phyloP scores from a whole-genome alignment of 75 land plant genomes.

The Sequoiadendron giganteum region DNA sequence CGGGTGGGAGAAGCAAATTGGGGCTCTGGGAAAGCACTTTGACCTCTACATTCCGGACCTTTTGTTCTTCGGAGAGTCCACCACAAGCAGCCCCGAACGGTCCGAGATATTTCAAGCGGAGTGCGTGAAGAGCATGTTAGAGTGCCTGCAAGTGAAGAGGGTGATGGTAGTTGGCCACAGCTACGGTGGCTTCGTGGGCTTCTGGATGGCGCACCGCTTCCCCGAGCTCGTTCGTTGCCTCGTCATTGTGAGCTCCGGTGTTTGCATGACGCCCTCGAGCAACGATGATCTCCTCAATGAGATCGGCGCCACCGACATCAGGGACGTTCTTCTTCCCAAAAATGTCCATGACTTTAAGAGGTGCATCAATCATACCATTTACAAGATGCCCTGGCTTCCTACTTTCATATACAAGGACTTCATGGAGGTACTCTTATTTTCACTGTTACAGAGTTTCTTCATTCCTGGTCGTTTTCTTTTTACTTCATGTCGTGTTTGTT shows the following conservation, averaged over 20 bases:
- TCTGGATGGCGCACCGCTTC: conserved; percentile 53
- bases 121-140: conserved; percentile 24
- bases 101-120: conserved; percentile 37
- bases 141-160: conserved; percentile 13
- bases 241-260: conserved; percentile 75
- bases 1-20: conserved; percentile 29
- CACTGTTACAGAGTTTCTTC: background rate
- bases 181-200: conserved; percentile 92
- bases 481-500: background rate
- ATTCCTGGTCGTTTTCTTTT: background rate
- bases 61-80: conserved; percentile 30
- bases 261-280: conserved; percentile 37
- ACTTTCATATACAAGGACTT: background rate
- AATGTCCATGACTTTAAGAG: conserved; percentile 14
- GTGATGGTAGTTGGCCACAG: conserved; percentile 62
- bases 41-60: conserved; percentile 28
- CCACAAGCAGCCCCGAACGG: conserved; percentile 15
- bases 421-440: background rate
- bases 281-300: conserved; percentile 31
- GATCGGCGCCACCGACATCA: conserved; percentile 22
- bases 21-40: conserved; percentile 18
- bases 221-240: conserved; percentile 54
- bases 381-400: conserved; percentile 2
- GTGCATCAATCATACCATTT: background rate
- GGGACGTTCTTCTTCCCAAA: conserved; percentile 52